Percentiles rank a stretch among this genome's conserved stretches.
phyloP scores from a whole-genome alignment of 1,284 basidiomycete genomes.

The Meripilus lineatus region DNA sequence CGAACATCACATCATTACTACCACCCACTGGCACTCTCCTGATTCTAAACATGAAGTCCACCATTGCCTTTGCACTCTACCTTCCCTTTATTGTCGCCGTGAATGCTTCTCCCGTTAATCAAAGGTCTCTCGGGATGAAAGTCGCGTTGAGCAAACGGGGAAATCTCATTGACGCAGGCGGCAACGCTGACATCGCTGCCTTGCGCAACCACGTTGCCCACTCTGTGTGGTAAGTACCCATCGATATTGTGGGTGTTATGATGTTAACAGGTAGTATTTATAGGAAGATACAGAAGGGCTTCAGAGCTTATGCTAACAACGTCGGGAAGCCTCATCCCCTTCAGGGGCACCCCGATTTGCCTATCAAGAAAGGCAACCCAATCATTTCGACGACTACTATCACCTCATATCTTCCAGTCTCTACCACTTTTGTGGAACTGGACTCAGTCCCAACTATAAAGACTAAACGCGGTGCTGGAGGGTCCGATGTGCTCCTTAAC shows the following conservation, averaged over 20 bases:
- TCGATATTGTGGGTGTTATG: neutral
- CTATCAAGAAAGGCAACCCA: neutral
- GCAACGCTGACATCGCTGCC: slow-evolving; percentile 7
- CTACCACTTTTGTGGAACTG: neutral
- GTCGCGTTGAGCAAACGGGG: slow-evolving; percentile 7
- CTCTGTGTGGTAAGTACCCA: slow-evolving; percentile 11
- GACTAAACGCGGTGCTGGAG: slow-evolving; percentile 8
- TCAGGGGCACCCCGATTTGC: neutral
- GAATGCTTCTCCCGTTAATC: slow-evolving; percentile 5
- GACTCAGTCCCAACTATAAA: neutral
- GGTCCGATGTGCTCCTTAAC: slow-evolving; percentile 13
- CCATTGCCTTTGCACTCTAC: slow-evolving; percentile 2
- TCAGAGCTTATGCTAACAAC: slow-evolving; percentile 16
- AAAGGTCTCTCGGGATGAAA: slow-evolving; percentile 1
- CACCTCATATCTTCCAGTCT: neutral
- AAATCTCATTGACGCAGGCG: neutral
- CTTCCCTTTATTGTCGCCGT: slow-evolving; percentile 1
- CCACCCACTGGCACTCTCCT: too few species aligned
- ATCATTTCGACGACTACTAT: too few species aligned
- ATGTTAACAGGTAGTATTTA: neutral
- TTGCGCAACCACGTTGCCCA: slow-evolving; percentile 11
- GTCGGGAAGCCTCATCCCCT: slow-evolving; percentile 16
- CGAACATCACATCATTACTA: too few species aligned
- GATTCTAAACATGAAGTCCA: slow-evolving; percentile 7
- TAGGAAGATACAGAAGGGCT: slow-evolving; percentile 16